Conservation (phyloP, 768 basidiomycete species). For the Suillus decipiens region DNA sequence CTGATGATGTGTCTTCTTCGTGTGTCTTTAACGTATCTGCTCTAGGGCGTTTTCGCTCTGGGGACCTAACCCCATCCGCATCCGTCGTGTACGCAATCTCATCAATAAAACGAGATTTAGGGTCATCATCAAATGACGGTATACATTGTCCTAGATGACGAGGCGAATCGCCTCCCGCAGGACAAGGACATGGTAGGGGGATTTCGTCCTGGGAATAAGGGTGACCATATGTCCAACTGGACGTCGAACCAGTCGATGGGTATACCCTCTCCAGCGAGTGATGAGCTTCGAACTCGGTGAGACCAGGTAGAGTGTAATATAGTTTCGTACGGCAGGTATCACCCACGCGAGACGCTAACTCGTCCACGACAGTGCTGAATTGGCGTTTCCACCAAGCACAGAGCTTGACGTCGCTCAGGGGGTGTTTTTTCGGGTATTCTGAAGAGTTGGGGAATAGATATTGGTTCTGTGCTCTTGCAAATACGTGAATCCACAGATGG, state of each 20-base stretch:
- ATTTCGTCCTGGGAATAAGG: constrained; percentile 57
- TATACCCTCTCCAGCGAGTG: constrained; percentile 50
- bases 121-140: constrained; percentile 95
- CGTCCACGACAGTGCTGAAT: constrained; percentile 55
- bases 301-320: constrained; percentile 74
- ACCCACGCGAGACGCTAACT: constrained; percentile 29
- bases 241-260: constrained; percentile 19
- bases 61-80: constrained; percentile 58
- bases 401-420: constrained; percentile 74
- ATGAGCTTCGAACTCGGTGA: constrained; percentile 64
- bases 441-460: constrained; percentile 93
- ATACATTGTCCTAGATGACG: constrained; percentile 66
- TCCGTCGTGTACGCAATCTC: constrained; percentile 80
- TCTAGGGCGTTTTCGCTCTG: constrained; percentile 59
- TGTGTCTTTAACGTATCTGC: constrained; percentile 19
- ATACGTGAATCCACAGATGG: constrained; percentile 81
- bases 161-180: constrained; percentile 38
- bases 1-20: constrained; percentile 28
- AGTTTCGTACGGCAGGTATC: constrained; percentile 27
- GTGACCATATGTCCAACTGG: constrained; percentile 75
- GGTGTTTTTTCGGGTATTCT: constrained; percentile 66
- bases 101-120: constrained; percentile 91
- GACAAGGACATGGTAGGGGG: constrained; percentile 48
- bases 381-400: constrained; percentile 93
- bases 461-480: constrained; percentile 87